Base-by-base conservation (phyloP, 176 grass and related monocot species). In the Juncus inflexus region DNA sequence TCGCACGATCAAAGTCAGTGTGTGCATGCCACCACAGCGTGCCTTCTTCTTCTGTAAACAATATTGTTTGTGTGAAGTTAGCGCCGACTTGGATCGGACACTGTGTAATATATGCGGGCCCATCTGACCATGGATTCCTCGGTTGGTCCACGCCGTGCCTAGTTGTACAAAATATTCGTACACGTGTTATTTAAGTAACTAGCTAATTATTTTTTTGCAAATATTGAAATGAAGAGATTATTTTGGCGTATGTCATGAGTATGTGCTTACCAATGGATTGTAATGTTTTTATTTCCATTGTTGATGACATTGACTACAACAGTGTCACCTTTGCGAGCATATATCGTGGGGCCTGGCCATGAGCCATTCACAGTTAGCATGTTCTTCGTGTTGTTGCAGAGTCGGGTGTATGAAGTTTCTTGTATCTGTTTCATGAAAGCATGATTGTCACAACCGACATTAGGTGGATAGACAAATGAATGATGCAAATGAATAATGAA, bases 291-390 rank as follows among this genome's bases (percentile, higher is more conserved):
- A 45, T 69, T 43, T 63, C 68, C 89, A 16, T 77, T 61, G 75
- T 92, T 92, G 75, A 74, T 52, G 15, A 87, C 81, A 8, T 84
- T 87, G 13, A 78, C 50, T 3, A 64, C 51, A 14, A 78, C 13
- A 10, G 58, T 78, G 52, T 78, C 76, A 0, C 66, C 76, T 14
- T 58, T 64, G 45, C 37, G 57, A 4, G 66, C 76, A 9, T 78
- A 43, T n/a, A 78, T 59, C 9, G 76, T 78, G 3, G 76, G 76
- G 6, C 76, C 76, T 1, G 76, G 76, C 65, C 54, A 78, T 16
- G 59, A 53, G 13, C 76, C 76, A 9, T 78, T 78, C 12, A 78
- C 58, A 4, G 76, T 78, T 38, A 78, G 37, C 37, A 78, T 78
- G 66, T 71, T 72, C 66, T 78, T 78, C 4, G 76, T 78, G 58